These are phyloP conservation scores for Cryptosporidium tyzzeri DNA, from an alignment of 169 alveolate species.

Conservation along the genomic window DNA sequence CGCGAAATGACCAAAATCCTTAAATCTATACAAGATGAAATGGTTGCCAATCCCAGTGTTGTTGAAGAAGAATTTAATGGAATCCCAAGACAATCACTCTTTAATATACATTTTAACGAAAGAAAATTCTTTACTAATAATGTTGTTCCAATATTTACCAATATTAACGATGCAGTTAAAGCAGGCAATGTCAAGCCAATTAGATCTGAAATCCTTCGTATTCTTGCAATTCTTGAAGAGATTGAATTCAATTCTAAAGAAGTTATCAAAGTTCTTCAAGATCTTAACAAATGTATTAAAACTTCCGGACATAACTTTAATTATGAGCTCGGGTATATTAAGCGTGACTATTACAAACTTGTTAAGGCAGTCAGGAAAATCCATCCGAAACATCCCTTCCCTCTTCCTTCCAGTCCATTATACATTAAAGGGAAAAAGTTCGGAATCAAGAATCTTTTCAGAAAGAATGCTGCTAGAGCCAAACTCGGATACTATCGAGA, in stretches of 20 bases:
- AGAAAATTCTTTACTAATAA: conserved; percentile 10
- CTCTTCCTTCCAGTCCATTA: conserved; percentile 62
- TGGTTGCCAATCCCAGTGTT: neutral
- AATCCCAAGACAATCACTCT: neutral
- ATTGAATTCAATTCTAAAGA: conserved; percentile 39
- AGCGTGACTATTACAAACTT: conserved; percentile 33
- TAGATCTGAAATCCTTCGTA: conserved; percentile 6
- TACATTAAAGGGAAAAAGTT: conserved; percentile 57
- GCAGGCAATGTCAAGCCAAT: neutral
- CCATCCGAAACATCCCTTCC: conserved; percentile 15
- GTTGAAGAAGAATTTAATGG: conserved; percentile 21
- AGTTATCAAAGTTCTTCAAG: neutral
- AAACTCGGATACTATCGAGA: conserved; percentile 47
- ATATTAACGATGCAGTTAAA: neutral
- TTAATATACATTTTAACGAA: neutral
- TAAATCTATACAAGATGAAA: neutral
- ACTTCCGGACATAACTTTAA: neutral
- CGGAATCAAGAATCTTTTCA: conserved; percentile 49
- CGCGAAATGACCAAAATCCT: conserved; percentile 11
- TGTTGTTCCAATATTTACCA: conserved; percentile 32
- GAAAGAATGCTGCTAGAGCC: conserved; percentile 53
- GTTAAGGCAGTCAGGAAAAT: conserved; percentile 12
- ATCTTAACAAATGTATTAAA: conserved; percentile 5
- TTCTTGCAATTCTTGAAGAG: conserved; percentile 67
- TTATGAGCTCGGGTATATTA: neutral